Conservation (phyloP, 1,284 basidiomycete genomes). For the Irpex sp. region DNA sequence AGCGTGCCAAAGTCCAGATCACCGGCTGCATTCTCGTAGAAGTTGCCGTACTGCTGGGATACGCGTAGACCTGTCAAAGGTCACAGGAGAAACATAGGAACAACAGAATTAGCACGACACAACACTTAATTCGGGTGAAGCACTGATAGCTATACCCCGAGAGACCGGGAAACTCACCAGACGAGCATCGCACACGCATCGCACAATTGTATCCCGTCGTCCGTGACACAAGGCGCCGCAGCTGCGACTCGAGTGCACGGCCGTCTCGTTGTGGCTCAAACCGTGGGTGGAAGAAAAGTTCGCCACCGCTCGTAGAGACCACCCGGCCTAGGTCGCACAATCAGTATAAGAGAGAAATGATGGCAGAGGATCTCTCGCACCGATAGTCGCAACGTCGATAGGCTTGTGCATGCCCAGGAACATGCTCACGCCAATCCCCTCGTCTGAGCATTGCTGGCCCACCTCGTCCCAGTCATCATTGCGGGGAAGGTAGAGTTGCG, state of each 20-base stretch:
- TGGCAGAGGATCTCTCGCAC: slow-evolving; percentile 34
- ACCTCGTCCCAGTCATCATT: slow-evolving; percentile 78
- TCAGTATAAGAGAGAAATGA: neutral
- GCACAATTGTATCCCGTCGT: slow-evolving; percentile 82
- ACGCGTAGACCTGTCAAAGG: slow-evolving; percentile 62
- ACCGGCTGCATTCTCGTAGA: slow-evolving; percentile 70
- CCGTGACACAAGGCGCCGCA: slow-evolving; percentile 69
- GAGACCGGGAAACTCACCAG: slow-evolving; percentile 48
- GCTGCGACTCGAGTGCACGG: slow-evolving; percentile 65
- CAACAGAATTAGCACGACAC: slow-evolving; percentile 4
- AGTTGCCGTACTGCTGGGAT: slow-evolving; percentile 76
- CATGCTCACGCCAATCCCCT: slow-evolving; percentile 88
- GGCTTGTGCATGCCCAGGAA: slow-evolving; percentile 84
- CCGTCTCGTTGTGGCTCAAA: slow-evolving; percentile 77
- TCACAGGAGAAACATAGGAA: neutral
- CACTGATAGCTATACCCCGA: slow-evolving; percentile 7
- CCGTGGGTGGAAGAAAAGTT: slow-evolving; percentile 81
- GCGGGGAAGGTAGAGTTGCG: slow-evolving; percentile 73
- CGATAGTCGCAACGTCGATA: slow-evolving; percentile 88
- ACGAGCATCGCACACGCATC: slow-evolving; percentile 83
- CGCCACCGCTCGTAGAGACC: slow-evolving; percentile 83
- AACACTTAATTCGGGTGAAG: neutral
- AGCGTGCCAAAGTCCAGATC: slow-evolving; percentile 82
- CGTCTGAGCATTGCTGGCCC: slow-evolving; percentile 85
- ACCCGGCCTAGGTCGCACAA: slow-evolving; percentile 47